Evolutionary conservation across 495 filamentous ascomycete genomes (phyloP), one percentile per base, ranked within the genome.

Genomic region (Lentithecium fluviatile): DNA sequence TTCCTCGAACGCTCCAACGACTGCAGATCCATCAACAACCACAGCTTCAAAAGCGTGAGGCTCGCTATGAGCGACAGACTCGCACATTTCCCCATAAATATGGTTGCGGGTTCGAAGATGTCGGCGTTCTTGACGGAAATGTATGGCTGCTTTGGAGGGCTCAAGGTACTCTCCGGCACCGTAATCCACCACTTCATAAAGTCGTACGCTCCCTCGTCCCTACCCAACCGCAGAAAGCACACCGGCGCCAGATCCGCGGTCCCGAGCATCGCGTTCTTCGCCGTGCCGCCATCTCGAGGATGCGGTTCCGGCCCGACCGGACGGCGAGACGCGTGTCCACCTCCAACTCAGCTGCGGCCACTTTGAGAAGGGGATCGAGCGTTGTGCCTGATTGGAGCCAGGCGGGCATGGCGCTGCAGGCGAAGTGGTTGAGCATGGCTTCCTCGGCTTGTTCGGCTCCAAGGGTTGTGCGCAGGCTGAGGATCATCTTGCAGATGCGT

Each of bases 141-240:
- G 34, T 52, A 37, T 10, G 23, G 49, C 4, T 52, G 49, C 49
- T 25, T n/a, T 11, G 24, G 25, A n/a, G 49, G 49, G 2, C 32
- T 21, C 13, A 52, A 15, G 1, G 21, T 26, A 15, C 15, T 32
- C 32, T 37, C 49, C n/a, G 49, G 49, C 17, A 29, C 2, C 13
- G 49, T 52, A 21, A 52, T 32, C 49, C 49, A 52, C 49, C 29
- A 52, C 23, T 52, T 52, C 49, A 52, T 37, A 34, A 37, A 52
- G 32, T 52, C 49, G 49, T 52, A 52, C 21, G 49, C 49, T 23
- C 37, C 49, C 32, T 52, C 25, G 23, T 52, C 49, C 13, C 20
- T 13, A 2, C 49, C 49, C 6, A 52, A 29, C 2, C 49, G 49
- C 17, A 52, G 20, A 29, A 52, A 52, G 12, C 26, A 52, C 26